Conservation (phyloP, 176 grass and related monocot genomes). For the Aegilops sharonensis region DNA sequence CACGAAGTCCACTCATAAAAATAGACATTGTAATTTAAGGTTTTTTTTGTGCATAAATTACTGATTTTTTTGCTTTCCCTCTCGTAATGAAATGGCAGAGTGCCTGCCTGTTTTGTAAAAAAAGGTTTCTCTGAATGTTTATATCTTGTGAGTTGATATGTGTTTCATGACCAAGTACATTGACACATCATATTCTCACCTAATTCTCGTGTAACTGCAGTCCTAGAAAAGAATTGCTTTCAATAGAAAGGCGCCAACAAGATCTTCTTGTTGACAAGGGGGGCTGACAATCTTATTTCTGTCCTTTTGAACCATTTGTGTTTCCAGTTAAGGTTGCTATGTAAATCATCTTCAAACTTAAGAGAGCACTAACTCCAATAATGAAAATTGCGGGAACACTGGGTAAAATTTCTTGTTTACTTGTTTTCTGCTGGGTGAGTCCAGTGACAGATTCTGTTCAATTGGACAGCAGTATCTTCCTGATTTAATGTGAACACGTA, state of each 20-base stretch:
- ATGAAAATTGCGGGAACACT: constrained; percentile 6
- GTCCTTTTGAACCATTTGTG: not conserved
- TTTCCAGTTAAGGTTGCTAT: constrained; percentile 23
- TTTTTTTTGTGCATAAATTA: not conserved
- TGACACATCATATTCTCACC: not conserved
- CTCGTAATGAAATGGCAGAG: not conserved
- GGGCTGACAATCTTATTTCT: not conserved
- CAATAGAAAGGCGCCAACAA: not conserved
- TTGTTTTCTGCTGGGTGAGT: not conserved
- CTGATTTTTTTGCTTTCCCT: not conserved
- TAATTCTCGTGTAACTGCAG: not conserved
- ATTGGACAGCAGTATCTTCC: not conserved
- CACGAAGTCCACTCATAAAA: not conserved
- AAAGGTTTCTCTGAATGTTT: not conserved
- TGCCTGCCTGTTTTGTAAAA: not conserved
- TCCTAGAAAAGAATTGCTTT: constrained; percentile 12
- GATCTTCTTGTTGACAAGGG: not conserved
- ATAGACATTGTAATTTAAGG: not conserved
- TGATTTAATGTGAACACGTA: not conserved
- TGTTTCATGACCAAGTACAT: not conserved
- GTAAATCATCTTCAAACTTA: constrained; percentile 14
- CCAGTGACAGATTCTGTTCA: not conserved
- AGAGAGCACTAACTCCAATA: not conserved
- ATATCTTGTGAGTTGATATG: not conserved
- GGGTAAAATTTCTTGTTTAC: not conserved